Evolutionary conservation across 169 alveolate species (phyloP).

Genomic region (Plasmodium fragile): DNA sequence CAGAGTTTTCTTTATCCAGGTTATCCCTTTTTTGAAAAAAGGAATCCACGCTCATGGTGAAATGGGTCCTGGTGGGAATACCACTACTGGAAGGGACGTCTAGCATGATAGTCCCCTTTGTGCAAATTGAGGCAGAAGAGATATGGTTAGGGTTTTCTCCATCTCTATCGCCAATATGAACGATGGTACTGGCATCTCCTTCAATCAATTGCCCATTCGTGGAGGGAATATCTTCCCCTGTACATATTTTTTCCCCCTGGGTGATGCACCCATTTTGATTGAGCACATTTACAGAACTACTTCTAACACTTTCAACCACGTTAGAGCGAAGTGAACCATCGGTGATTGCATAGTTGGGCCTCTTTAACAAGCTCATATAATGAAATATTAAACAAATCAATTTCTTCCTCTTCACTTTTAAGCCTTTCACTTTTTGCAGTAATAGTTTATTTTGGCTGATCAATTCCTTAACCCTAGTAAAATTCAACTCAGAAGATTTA

Average conservation of each 20-base stretch:
- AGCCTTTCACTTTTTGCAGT: conserved; percentile 18
- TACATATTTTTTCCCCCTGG: neutral
- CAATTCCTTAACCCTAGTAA: conserved; percentile 16
- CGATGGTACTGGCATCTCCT: neutral
- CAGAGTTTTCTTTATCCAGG: neutral
- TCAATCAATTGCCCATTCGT: neutral
- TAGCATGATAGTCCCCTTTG: neutral
- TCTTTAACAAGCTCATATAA: conserved; percentile 25
- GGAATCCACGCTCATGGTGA: neutral
- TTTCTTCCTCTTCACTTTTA: conserved; percentile 30
- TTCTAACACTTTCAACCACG: neutral
- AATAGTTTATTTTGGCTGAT: conserved; percentile 25
- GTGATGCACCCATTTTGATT: neutral
- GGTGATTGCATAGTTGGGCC: neutral
- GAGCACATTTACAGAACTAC: neutral
- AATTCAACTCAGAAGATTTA: neutral
- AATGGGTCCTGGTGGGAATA: neutral
- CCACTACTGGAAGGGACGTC: neutral
- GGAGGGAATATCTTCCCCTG: neutral
- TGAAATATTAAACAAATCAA: conserved; percentile 40
- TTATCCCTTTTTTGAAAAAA: neutral
- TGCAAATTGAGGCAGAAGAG: neutral
- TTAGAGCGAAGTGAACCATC: neutral
- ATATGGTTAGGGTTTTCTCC: neutral
- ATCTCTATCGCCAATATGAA: neutral